Base-by-base conservation (phyloP, 1,139 yeast genomes). In the Zygoascus meyerae region DNA sequence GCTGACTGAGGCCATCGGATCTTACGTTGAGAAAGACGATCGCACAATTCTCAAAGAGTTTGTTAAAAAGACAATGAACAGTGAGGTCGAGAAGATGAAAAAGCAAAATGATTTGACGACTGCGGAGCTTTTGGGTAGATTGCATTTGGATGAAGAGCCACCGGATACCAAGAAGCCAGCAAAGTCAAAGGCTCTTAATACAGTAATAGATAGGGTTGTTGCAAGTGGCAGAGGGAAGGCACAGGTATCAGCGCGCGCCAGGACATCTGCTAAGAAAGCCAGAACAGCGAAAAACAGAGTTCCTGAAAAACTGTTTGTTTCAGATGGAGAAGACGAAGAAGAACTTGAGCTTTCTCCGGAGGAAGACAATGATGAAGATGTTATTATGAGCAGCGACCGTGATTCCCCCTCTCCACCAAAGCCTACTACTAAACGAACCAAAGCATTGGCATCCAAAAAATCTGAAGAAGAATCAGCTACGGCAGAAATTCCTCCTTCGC, bases 1-100 rank as follows among this genome's bases (percentile, higher is more conserved):
- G 0, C 73, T 90, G 58, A 81, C 80, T 45, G 79, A 80, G 40
- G 92, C 95, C 0, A 79, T 90, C 1, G 74, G 77, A 48, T 75
- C 74, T 48, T 84, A 78, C 61, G 81, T 92, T 6, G 89, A 84
- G 38, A 85, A 86, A 55, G 97, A 89, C 52, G 96, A 90, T 58
- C 85, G 83, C 58, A 70, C 71, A 41, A 78, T 90, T 0, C 68
- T 92, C 46, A 79, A 77, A 48, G 76, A 75, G 39, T 87, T 83
- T 62, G 81, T 92, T 7, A 83, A 82, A 43, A 69, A 69, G 16
- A 87, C 90, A 50, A 70, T 89, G 49, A 73, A 71, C 18, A 72
- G 72, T 39, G 94, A 86, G 55, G 73, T 85, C 17, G 70, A 76
- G 35, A 67, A 78, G 49, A 67, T 90, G 46, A 64, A 37, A 16